phyloP scores from a whole-genome alignment of 768 basidiomycete genomes.

The Lactarius sp. region DNA sequence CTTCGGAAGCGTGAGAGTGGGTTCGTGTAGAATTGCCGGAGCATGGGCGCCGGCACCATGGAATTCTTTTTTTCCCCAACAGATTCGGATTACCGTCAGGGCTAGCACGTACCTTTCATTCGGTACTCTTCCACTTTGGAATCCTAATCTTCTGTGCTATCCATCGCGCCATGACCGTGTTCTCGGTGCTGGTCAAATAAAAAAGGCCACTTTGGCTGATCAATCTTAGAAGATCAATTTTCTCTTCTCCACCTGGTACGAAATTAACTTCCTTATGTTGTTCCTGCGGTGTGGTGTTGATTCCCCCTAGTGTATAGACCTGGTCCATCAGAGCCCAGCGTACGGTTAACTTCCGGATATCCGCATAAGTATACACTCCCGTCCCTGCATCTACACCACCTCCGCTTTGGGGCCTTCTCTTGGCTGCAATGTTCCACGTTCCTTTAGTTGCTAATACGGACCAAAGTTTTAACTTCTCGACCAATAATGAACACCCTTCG shows the following conservation, averaged over 20 bases:
- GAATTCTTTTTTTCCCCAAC: constrained; percentile 5
- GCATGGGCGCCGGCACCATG: not conserved
- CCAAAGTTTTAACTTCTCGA: not conserved
- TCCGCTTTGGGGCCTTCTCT: not conserved
- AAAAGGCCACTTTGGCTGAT: constrained; percentile 21
- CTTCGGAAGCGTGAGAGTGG: not conserved
- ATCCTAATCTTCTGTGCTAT: constrained; percentile 7
- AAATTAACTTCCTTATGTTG: constrained; percentile 5
- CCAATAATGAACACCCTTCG: not conserved
- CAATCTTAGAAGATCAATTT: constrained; percentile 17
- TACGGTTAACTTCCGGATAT: constrained; percentile 9
- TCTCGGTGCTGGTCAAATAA: constrained; percentile 14
- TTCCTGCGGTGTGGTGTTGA: not conserved
- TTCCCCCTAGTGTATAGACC: not conserved
- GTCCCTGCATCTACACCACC: constrained; percentile 2
- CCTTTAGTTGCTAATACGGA: not conserved
- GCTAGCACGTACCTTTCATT: constrained; percentile 1
- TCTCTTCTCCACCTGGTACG: constrained; percentile 10
- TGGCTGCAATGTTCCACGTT: constrained; percentile 12
- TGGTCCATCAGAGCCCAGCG: not conserved
- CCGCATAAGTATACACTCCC: constrained; percentile 4
- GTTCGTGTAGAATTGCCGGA: constrained; percentile 5
- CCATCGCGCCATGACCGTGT: constrained; percentile 22
- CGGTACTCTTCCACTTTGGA: constrained; percentile 11
- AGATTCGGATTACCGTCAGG: not conserved